Base-by-base conservation (phyloP, 169 alveolate genomes). In the Blepharisma undulans region DNA sequence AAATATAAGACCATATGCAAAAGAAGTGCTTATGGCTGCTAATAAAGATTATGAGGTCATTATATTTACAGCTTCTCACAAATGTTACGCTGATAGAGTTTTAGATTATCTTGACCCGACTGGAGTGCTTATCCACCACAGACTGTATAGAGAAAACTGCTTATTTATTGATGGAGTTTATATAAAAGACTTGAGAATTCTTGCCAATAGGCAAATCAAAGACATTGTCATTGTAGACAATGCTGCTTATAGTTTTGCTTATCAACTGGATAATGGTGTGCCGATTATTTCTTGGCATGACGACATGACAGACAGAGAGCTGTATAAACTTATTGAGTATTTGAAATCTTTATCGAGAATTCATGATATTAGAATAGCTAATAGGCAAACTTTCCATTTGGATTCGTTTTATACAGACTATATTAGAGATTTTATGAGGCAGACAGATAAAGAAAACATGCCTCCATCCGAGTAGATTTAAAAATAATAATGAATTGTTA, bases 1-100 rank as follows among this genome's bases (percentile, higher is more conserved):
- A 14, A 97, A 97, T 88, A 88, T 97, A n/a, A 94, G 98, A 76
- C 98, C 98, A 22, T 95, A 93, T 91, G 94, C 95, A 48, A 78
- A 91, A 66, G 95, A 96, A 91, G 90, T 93, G 21, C 86, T 96
- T 27, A 82, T 93, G 78, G 87, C 93, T 71, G 94, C 95, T 19
- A 94, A 94, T 85, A 88, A 93, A 61, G 81, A 88, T 48, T 97
- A 90, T 93, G 97, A 97, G 92, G 95, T 97, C 10, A 93, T 95
- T 34, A 93, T 97, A 4, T 97, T 95, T 81, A 97, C 98, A 34
- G 98, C 98, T 36, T 91, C 96, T 33, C 95, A 94, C 86, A 59
- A 89, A 32, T 94, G 96, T 78, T 97, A 95, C 92, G 98, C 98
- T 7, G 96, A 95, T 90, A 91, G 95, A 16, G 97, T 96, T 19